Base-by-base conservation (phyloP, 2,329 filamentous ascomycete genomes). In the Aspergillus hortae region DNA sequence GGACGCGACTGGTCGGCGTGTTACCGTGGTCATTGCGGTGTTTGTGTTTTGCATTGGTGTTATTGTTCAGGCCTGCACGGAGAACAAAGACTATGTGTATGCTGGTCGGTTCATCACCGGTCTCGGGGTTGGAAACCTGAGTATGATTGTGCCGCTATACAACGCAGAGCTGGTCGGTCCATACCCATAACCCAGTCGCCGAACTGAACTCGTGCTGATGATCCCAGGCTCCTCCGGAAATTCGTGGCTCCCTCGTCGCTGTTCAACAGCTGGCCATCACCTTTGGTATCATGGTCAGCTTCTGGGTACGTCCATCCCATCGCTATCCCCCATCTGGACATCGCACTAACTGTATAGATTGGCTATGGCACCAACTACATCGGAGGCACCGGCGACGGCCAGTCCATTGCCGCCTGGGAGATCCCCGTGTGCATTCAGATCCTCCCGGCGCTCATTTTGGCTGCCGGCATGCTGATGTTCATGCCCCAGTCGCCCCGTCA, bases 401-500 rank as follows among this genome's bases (percentile, higher is more conserved):
- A 92, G 68, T 78, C 77, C 11, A 79, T 90, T 32, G 83, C 84
- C 0, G 85, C 89, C 0, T 94, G 89, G 89, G 78, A 89, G 0
- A 72, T 89, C 0, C 89, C 89, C 0, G 82, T 90, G 46, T 85
- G 82, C 58, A 75, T 92, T 0, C 89, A 92, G 61, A 74, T 91
- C 2, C 74, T 78, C 0, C 89, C 88, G 0, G 87, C 87, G 0
- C 55, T 86, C 0, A 57, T 89, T 4, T 79, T 92, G 2, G 81
- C 85, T 12, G 58, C 78, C 7, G 88, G 88, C 35, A 91, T 91
- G 80, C 54, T 69, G 19, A 63, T 87, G 4, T 89, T 89, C 72
- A 89, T 92, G 87, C 89, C 88, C 0, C 90, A 88, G 67, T 87
- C 82, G 0, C 88, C 88, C 0, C 80, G 88, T 58, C 90, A 87